Base-by-base conservation (phyloP, 1,284 basidiomycete species). In the Malassezia sp. region DNA sequence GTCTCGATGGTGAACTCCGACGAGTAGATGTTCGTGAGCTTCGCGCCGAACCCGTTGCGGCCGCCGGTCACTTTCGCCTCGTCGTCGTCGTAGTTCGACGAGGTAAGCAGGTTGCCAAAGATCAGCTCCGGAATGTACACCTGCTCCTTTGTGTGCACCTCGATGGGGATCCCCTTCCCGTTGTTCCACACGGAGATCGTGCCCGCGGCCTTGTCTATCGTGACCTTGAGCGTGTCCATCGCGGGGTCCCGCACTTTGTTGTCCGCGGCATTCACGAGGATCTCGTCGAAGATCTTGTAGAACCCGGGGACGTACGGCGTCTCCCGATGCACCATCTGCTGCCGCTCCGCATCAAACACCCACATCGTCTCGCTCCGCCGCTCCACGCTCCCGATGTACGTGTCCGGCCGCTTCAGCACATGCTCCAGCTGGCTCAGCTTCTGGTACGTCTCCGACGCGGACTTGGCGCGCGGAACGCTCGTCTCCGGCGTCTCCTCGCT, bases 201-300 rank as follows among this genome's bases (percentile, higher is more conserved):
- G 59, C 82, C 81, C 59, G 83, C 80, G 54, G 90, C 86, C 20
- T 81, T 73, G 71, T 97, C 81, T 50, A 97, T 85, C 26, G 73
- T 81, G 52, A 70, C 67, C 50, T 67, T 68, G 53, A 70, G 58
- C 11, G 54, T 50, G 53, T 60, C 60, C 67, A 70, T 70, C 29
- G 42, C 21, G 8, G 67, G 59, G 31, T 70, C 67, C 37, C 67
- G 63, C 37, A 64, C 91, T 81, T 97, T 97, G 75, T 97, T 95
- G 72, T 99, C 93, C 6, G 93, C 93, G 15, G 93, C 93, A 70
- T 99, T 99, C 61, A 99, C 93, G 5, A 99, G 77, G 63, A 99
- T 99, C 74, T 99, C 93, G 67, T 99, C 93, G 35, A 97, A 84
- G 68, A 97, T 97, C 77, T 99, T 97, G 79, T 93, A 93, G 73